Evolutionary conservation across 2,329 filamentous ascomycete genomes (phyloP).

Genomic region (Epichloe coenophiala): DNA sequence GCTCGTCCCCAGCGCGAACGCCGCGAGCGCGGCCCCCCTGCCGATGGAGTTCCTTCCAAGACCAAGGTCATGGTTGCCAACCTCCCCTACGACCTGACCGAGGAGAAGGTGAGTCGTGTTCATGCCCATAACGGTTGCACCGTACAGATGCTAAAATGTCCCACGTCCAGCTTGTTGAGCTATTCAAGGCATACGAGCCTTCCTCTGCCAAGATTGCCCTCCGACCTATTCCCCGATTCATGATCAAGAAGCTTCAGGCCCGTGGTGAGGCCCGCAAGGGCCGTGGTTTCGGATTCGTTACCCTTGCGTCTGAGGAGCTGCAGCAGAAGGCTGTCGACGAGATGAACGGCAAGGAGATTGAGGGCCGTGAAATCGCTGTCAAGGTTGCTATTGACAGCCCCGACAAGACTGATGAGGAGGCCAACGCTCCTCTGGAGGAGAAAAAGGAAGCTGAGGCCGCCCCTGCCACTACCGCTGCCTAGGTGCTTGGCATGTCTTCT

Average conservation of each 20-base stretch:
- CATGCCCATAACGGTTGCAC: neutral
- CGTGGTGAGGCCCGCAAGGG: constrained; percentile 98
- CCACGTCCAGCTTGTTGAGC: constrained; percentile 73
- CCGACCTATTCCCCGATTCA: constrained; percentile 95
- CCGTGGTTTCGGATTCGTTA: constrained; percentile 97
- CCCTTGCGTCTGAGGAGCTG: constrained; percentile 83
- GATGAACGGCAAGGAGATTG: constrained; percentile 99
- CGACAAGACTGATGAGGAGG: constrained; percentile 86
- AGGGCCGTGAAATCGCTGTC: constrained; percentile 97
- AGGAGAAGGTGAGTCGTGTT: constrained; percentile 67
- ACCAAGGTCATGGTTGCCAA: constrained; percentile 99
- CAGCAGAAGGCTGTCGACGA: constrained; percentile 94
- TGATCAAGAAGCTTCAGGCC: constrained; percentile 99
- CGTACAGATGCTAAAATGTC: neutral
- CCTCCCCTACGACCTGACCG: constrained; percentile 92
- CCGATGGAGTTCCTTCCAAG: constrained; percentile 96
- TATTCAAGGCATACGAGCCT: constrained; percentile 85
- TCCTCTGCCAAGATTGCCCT: constrained; percentile 96
- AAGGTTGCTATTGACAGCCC: constrained; percentile 99
- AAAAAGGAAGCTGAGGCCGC: constrained; percentile 25
- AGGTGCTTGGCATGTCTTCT: constrained; percentile 9
- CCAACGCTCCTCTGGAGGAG: constrained; percentile 39
- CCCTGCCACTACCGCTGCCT: constrained; percentile 18
- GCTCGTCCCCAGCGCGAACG: constrained; percentile 45
- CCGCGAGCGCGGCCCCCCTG: constrained; percentile 76